Evolutionary conservation across 495 filamentous ascomycete genomes (phyloP).

Genomic region (Annulohypoxylon stygium): DNA sequence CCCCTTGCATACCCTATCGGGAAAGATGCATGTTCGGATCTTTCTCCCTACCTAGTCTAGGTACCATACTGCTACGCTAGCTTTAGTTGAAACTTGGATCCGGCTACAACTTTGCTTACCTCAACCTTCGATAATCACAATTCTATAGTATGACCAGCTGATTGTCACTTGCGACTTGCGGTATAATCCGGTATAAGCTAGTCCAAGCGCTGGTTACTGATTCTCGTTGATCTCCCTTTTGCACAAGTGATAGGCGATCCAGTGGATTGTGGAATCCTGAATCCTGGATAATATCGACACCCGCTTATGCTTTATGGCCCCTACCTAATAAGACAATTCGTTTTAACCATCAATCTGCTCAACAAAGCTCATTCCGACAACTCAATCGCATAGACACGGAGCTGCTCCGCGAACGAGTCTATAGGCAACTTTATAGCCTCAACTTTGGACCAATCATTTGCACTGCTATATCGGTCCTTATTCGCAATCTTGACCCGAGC

Average conservation of each 20-base stretch:
- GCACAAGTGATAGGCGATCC: constrained; percentile 13
- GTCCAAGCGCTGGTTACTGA: constrained; percentile 4
- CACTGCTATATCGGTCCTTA: constrained; percentile 43
- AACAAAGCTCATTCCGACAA: constrained; percentile 38
- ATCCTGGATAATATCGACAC: constrained; percentile 19
- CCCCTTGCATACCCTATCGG: constrained; percentile 41
- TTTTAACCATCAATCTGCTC: constrained; percentile 38
- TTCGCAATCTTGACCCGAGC: constrained; percentile 47
- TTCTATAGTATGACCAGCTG: constrained; percentile 18
- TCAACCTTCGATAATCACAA: constrained; percentile 37
- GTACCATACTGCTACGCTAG: constrained; percentile 34
- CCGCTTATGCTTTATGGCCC: not conserved
- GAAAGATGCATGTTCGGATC: constrained; percentile 44
- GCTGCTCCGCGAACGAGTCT: constrained; percentile 41
- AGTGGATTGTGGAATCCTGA: constrained; percentile 1
- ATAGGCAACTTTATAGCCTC: constrained; percentile 44
- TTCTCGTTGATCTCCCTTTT: not conserved
- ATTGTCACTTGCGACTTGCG: constrained; percentile 6
- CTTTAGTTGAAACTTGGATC: constrained; percentile 41
- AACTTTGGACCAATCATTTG: constrained; percentile 42
- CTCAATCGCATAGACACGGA: constrained; percentile 40
- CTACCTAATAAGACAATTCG: constrained; percentile 32
- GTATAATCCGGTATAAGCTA: constrained; percentile 19
- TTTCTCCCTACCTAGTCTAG: constrained; percentile 37
- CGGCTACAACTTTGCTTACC: constrained; percentile 35